Conservation (phyloP, 2,329 filamentous ascomycete species). For the Simplicillium aogashimaense region DNA sequence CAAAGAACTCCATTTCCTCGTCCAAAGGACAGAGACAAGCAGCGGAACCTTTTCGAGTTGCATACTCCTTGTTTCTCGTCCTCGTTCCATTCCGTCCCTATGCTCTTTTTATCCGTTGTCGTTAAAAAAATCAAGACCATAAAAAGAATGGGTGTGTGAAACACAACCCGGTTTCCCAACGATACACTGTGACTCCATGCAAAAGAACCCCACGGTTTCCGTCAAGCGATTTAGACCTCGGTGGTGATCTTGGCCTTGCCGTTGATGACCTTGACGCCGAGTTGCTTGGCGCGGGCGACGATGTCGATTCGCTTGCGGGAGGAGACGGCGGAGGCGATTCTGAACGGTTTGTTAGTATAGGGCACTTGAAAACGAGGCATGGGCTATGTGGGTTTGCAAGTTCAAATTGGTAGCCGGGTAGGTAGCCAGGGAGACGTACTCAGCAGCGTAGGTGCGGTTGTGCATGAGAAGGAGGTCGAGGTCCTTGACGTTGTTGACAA, state of each 20-base stretch:
- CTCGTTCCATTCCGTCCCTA: too few relatives aligned
- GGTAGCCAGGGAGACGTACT: conserved; percentile 50
- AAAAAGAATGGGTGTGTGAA: too few relatives aligned
- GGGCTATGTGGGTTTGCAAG: too few relatives aligned
- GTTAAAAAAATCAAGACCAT: neutral
- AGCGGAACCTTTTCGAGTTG: too few relatives aligned
- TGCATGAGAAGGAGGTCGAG: conserved; percentile 99
- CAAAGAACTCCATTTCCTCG: too few relatives aligned
- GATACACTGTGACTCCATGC: too few relatives aligned
- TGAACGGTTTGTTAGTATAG: conserved; percentile 34
- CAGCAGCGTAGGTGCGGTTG: conserved; percentile 97
- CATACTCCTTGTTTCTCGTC: too few relatives aligned
- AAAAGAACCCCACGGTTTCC: too few relatives aligned
- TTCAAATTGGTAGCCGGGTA: too few relatives aligned
- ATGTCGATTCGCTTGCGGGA: conserved; percentile 99
- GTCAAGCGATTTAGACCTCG: conserved; percentile 54
- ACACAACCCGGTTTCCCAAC: too few relatives aligned
- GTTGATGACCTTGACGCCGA: conserved; percentile 99
- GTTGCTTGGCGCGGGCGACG: conserved; percentile 91
- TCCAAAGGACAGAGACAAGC: too few relatives aligned
- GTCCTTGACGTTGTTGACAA: conserved; percentile 93
- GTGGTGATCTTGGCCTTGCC: conserved; percentile 97
- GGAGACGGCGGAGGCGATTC: conserved; percentile 96
- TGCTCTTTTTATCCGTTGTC: neutral
- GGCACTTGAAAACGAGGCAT: too few relatives aligned